phyloP scores from a whole-genome alignment of 768 basidiomycete genomes.

The Podaxis mareebaensis region DNA sequence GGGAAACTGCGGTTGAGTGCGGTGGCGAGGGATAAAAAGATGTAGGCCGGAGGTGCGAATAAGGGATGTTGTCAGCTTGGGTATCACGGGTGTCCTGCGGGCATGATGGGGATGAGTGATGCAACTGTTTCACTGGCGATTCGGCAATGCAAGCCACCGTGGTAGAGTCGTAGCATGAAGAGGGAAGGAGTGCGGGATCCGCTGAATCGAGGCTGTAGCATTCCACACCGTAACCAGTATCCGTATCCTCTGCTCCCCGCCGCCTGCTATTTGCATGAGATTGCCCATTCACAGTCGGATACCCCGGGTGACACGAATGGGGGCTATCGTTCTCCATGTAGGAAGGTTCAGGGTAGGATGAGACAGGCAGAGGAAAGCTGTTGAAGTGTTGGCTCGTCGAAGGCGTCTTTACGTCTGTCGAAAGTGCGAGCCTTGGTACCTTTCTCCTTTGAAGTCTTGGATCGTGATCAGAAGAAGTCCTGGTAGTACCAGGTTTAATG shows the following conservation, averaged over 20 bases:
- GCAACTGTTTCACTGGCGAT: constrained; percentile 3
- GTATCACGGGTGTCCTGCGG: constrained; percentile 5
- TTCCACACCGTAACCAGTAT: neutral
- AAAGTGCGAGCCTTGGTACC: constrained; percentile 11
- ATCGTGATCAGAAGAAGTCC: neutral
- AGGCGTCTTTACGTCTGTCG: constrained; percentile 6
- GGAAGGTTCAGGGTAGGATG: neutral
- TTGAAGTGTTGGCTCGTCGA: neutral
- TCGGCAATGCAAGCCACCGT: neutral
- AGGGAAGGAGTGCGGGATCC: neutral
- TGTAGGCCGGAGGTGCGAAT: constrained; percentile 5
- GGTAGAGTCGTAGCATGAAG: neutral
- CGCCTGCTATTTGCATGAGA: neutral
- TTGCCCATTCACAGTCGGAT: neutral
- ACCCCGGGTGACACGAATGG: neutral
- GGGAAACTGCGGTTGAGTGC: constrained; percentile 23
- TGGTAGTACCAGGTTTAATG: neutral
- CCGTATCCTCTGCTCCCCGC: neutral
- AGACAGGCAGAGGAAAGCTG: neutral
- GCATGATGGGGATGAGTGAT: constrained; percentile 1
- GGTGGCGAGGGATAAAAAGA: constrained; percentile 13
- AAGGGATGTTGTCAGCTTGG: constrained; percentile 2
- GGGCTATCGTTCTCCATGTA: neutral
- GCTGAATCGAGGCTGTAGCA: neutral
- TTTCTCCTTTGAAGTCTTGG: constrained; percentile 1